Conservation (phyloP, 805 yeast species). For the Wickerhamiella hasegawae region DNA sequence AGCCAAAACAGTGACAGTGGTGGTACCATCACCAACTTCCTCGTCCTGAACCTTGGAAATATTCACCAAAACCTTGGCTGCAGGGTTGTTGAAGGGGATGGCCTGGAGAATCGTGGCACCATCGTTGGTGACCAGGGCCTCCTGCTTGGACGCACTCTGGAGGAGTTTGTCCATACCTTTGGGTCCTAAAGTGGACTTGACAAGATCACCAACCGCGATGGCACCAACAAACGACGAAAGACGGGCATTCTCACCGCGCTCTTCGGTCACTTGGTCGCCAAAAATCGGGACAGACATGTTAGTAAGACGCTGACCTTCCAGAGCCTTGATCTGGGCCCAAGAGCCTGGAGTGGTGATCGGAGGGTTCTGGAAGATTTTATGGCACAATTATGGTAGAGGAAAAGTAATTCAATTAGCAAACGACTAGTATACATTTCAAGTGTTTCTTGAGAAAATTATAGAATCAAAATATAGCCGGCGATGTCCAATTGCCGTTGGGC, state of each 20-base stretch:
- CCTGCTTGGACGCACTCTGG: conserved; percentile 61
- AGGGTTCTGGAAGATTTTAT: background rate
- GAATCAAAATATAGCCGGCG: too few species aligned
- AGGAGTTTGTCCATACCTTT: conserved; percentile 96
- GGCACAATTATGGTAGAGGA: background rate
- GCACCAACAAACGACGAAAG: conserved; percentile 96
- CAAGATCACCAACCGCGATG: conserved; percentile 96
- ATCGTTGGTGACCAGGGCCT: conserved; percentile 80
- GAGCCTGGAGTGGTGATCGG: background rate
- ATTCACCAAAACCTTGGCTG: conserved; percentile 90
- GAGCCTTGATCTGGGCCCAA: background rate
- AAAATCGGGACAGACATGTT: conserved; percentile 72
- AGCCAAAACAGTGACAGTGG: conserved; percentile 85
- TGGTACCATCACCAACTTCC: conserved; percentile 97
- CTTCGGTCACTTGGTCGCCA: conserved; percentile 95
- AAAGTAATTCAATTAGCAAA: background rate
- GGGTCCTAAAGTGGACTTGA: conserved; percentile 88
- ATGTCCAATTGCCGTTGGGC: too few species aligned
- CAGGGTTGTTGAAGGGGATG: conserved; percentile 93
- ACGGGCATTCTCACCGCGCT: conserved; percentile 95
- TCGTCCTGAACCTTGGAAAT: conserved; percentile 94
- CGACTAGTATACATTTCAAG: background rate
- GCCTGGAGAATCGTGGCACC: conserved; percentile 94
- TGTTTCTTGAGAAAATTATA: background rate
- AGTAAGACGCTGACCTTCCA: background rate